Base-by-base conservation (phyloP, 176 grass and related monocot species). In the Paspalum notatum region DNA sequence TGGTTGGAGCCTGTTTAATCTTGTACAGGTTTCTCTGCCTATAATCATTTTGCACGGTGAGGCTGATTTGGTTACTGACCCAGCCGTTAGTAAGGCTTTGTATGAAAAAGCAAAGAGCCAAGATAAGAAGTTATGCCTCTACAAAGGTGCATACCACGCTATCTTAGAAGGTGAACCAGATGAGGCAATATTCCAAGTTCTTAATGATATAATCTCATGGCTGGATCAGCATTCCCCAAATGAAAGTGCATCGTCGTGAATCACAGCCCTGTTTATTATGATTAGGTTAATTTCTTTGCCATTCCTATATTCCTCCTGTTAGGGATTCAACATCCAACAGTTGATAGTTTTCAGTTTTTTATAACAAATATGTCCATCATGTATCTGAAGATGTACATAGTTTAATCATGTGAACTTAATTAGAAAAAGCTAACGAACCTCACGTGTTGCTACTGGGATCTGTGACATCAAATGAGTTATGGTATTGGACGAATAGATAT, bases 131-230 rank as follows among this genome's bases (percentile, higher is more conserved):
- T 73, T 98, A 21, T 80, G 81, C 56, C 84, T 98, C 63, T 98
- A 95, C 59, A 86, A 93, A 86, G 86, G 85, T 46, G 90, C 92
- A 8, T 93, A 78, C 17, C 96, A 98, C 53, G 49, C 96, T 42
- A 81, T 95, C 62, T 78, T 95, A 7, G 96, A 98, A 89, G 96
- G 96, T 58, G 96, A 98, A 86, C 64, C 96, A 0, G 96, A 98
- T 20, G 92, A 95, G 63, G 61, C 77, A 78, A 98, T 98, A 66
- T 94, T 91, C 74, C 88, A 81, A 53, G 96, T 90, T 79, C 85
- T 98, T 5, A 39, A 87, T 69, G 88, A 98, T 68, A 98, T 98
- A 73, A 89, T 94, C 62, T 84, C 90, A 73, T 98, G 96, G 92
- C 74, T 98, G 71, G 86, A 95, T 74, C 84, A 76, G 27, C 96